Conservation (phyloP, 768 basidiomycete species). For the Tricholoma sp. region DNA sequence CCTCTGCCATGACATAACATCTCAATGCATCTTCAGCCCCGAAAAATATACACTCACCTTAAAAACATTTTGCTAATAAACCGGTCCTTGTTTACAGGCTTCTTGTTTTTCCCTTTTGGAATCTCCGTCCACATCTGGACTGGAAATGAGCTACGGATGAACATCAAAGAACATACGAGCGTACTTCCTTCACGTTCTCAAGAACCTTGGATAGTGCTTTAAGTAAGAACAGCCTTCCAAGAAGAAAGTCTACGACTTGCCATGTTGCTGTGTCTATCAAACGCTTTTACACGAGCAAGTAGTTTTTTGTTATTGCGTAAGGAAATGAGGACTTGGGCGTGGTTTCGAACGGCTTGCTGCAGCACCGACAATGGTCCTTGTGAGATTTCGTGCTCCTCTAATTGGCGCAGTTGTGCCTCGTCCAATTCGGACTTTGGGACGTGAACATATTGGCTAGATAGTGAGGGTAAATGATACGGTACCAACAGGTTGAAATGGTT, state of each 20-base stretch:
- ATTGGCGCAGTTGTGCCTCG: slow-evolving; percentile 90
- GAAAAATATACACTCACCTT: slow-evolving; percentile 45
- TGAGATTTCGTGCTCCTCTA: slow-evolving; percentile 98
- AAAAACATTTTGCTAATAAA: slow-evolving; percentile 99
- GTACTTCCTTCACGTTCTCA: slow-evolving; percentile 96
- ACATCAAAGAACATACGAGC: slow-evolving; percentile 12
- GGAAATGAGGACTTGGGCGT: slow-evolving; percentile 95
- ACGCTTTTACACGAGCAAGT: slow-evolving; percentile 92
- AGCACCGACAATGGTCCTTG: slow-evolving; percentile 96
- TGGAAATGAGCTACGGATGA: slow-evolving; percentile 4
- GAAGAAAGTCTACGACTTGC: slow-evolving; percentile 37
- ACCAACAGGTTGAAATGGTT: neutral
- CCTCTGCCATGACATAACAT: slow-evolving; percentile 47
- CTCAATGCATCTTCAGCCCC: neutral
- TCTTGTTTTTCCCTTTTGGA: slow-evolving; percentile 98
- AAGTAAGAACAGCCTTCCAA: slow-evolving; percentile 1
- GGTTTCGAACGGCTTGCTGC: slow-evolving; percentile 96
- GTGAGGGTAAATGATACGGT: neutral
- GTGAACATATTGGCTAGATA: slow-evolving; percentile 87
- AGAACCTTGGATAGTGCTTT: slow-evolving; percentile 55
- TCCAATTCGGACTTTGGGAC: slow-evolving; percentile 96
- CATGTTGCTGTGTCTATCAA: slow-evolving; percentile 99
- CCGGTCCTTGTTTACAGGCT: slow-evolving; percentile 97
- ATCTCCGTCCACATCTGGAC: slow-evolving; percentile 97
- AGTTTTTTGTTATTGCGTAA: slow-evolving; percentile 98